Base-by-base conservation (phyloP, 495 filamentous ascomycete genomes). In the Aspergillus coremiiformis region DNA sequence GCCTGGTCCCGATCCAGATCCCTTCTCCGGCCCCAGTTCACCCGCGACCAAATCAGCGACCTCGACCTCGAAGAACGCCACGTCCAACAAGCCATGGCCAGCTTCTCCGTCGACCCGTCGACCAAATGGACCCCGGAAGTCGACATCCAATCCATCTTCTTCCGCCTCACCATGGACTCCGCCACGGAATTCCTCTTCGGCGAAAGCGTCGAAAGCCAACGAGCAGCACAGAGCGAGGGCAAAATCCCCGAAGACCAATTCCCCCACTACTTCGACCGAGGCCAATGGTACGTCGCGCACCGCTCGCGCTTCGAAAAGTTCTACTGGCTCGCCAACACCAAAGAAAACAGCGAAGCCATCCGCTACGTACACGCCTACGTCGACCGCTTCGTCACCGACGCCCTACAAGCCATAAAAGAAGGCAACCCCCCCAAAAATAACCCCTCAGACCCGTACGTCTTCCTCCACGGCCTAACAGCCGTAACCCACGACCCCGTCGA, bases 161-260 rank as follows among this genome's bases (percentile, higher is more conserved):
- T 80, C 68, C 73, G 75, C 19, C 70, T 86, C 59, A 84, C 83
- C 4, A 73, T 87, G 23, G 84, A 88, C 66, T 78, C 77, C 6
- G 78, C 82, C 12, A 85, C 80, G 3, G 82, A 84, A 45, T 84
- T 87, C 57, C 73, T 86, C 27, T 84, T 88, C 58, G 84, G 84
- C 17, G 71, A 81, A 56, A 79, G 75, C 58, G 62, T 71, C 12
- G 62, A 78, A 24, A 70, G 65, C 57, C 73, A 69, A 52, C 52
- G 49, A 15, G 63, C 57, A 32, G 66, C 63, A 0, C 43, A 68
- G 1, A 49, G 64, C 21, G 57, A 56, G 35, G 49, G 61, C 1
- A 47, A 61, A n/a, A 57, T 54, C 15, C 47, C 53, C 32, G 63
- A 65, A 19, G 62, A 66, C 42, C 59, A 58, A 14, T 76, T 78